Percentiles rank a stretch among this genome's conserved stretches.
Conservation (phyloP, 768 basidiomycete species). For the Rickenella mellea region DNA sequence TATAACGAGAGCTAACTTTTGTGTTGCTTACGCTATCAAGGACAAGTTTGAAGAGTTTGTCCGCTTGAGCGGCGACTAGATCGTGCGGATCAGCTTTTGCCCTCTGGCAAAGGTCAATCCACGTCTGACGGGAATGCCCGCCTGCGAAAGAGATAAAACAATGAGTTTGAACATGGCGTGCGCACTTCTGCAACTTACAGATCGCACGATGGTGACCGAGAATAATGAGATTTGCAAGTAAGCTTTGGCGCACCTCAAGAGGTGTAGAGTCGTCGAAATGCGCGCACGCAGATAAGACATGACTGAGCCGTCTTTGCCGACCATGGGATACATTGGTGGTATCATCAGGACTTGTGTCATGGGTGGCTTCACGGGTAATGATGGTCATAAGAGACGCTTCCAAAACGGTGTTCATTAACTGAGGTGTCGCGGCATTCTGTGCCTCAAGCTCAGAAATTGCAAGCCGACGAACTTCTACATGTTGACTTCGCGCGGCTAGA, state of each 20-base stretch:
- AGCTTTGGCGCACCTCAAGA: slow-evolving; percentile 27
- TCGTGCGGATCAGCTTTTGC: slow-evolving; percentile 58
- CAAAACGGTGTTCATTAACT: slow-evolving; percentile 41
- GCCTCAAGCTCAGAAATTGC: slow-evolving; percentile 33
- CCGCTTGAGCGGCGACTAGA: slow-evolving; percentile 40
- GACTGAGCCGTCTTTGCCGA: slow-evolving; percentile 43
- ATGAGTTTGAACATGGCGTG: background rate
- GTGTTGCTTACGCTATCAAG: slow-evolving; percentile 18
- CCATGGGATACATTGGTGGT: slow-evolving; percentile 33
- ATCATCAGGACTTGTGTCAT: slow-evolving; percentile 19
- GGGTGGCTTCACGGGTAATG: slow-evolving; percentile 16
- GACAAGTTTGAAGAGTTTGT: slow-evolving; percentile 39
- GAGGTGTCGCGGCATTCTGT: slow-evolving; percentile 30
- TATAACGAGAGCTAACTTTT: too few relatives aligned
- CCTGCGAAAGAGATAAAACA: background rate
- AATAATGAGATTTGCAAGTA: slow-evolving; percentile 48
- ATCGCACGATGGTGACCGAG: slow-evolving; percentile 65
- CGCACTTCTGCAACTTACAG: slow-evolving; percentile 30
- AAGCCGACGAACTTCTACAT: slow-evolving; percentile 42
- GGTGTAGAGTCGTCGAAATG: slow-evolving; percentile 37
- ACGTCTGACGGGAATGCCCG: slow-evolving; percentile 46
- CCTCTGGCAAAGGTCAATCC: slow-evolving; percentile 78
- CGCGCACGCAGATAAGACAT: slow-evolving; percentile 43
- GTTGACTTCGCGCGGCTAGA: slow-evolving; percentile 50
- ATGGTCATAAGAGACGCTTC: slow-evolving; percentile 47